phyloP scores from a whole-genome alignment of 306 rosid species.

The Rubus parviflorus region DNA sequence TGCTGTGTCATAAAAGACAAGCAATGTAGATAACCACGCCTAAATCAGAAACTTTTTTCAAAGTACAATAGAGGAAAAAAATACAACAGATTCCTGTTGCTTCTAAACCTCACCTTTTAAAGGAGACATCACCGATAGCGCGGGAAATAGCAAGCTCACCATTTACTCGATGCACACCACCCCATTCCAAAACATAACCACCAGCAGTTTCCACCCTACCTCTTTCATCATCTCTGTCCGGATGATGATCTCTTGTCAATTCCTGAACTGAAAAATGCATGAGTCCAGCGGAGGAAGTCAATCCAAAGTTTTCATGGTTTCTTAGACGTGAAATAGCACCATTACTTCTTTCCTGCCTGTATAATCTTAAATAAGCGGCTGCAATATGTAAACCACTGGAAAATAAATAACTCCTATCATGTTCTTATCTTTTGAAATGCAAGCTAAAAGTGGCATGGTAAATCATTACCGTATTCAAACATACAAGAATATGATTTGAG shows the following conservation, averaged over 20 bases:
- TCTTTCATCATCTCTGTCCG: conserved; percentile 89
- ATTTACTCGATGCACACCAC: conserved; percentile 84
- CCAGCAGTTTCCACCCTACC: conserved; percentile 90
- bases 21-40: neutral
- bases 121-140: conserved; percentile 80
- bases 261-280: conserved; percentile 75
- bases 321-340: conserved; percentile 57
- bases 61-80: neutral
- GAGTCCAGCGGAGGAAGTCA: conserved; percentile 54
- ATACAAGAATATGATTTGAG: neutral
- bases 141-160: conserved; percentile 91
- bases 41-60: neutral
- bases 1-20: neutral
- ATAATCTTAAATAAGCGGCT: conserved; percentile 68
- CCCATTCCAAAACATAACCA: conserved; percentile 84
- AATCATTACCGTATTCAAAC: conserved; percentile 20
- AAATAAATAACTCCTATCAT: conserved; percentile 25
- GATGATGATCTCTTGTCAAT: conserved; percentile 93
- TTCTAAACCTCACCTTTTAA: conserved; percentile 64
- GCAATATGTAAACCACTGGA: conserved; percentile 40
- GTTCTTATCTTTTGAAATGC: conserved; percentile 25
- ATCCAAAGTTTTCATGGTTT: conserved; percentile 51
- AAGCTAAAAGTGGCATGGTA: conserved; percentile 1
- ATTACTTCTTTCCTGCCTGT: conserved; percentile 60
- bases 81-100: conserved; percentile 6